Evolutionary conservation across 768 basidiomycete genomes (phyloP).

Genomic region (Solioccasus polychromus): DNA sequence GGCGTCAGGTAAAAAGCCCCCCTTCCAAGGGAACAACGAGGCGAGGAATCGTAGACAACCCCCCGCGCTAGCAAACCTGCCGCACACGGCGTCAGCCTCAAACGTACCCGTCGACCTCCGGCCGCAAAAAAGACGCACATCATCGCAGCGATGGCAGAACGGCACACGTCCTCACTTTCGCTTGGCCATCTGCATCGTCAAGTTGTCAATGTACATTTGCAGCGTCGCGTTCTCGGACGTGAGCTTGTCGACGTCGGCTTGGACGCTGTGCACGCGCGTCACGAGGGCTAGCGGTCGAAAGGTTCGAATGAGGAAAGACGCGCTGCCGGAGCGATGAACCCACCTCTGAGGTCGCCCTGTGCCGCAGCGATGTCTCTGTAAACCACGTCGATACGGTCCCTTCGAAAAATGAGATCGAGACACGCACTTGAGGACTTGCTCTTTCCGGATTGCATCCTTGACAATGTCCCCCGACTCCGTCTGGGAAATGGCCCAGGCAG

Average conservation of each 20-base stretch:
- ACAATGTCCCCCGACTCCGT: constrained; percentile 59
- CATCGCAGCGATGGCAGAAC: no score
- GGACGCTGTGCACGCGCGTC: constrained; percentile 61
- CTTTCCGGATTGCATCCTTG: constrained; percentile 74
- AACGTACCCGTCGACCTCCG: no score
- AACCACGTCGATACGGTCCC: constrained; percentile 1
- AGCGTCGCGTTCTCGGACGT: constrained; percentile 76
- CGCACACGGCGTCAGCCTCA: not conserved
- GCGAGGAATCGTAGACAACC: no score
- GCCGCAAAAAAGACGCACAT: no score
- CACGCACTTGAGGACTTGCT: constrained; percentile 73
- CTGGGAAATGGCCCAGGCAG: constrained; percentile 49
- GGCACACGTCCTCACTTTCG: constrained; percentile 61
- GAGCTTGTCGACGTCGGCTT: constrained; percentile 79
- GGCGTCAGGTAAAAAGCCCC: not conserved
- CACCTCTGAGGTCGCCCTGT: constrained; percentile 77
- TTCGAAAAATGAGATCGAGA: not conserved
- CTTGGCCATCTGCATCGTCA: constrained; percentile 85
- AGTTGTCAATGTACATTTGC: constrained; percentile 87
- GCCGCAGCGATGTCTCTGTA: constrained; percentile 69
- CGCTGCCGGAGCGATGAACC: constrained; percentile 18
- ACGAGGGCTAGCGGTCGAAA: constrained; percentile 51
- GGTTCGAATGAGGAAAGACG: not conserved
- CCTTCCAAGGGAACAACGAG: no score
- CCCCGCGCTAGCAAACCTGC: no score